Evolutionary conservation across 768 basidiomycete species (phyloP).

Genomic region (Amylocystis lapponica): DNA sequence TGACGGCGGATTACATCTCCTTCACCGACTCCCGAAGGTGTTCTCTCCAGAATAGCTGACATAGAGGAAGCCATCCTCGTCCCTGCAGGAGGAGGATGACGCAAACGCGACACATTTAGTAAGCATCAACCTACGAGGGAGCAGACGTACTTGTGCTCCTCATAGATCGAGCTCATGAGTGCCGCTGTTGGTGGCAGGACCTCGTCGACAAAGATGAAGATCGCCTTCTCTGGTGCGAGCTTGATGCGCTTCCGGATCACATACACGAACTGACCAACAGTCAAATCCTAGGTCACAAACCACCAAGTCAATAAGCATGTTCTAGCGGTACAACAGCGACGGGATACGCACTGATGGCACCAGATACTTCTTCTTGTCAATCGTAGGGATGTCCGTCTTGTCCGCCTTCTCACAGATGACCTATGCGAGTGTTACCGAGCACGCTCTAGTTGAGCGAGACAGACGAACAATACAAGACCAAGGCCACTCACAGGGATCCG

Average conservation of each 20-base stretch:
- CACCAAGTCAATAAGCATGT: slow-evolving; percentile 7
- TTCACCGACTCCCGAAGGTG: slow-evolving; percentile 61
- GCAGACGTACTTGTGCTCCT: slow-evolving; percentile 91
- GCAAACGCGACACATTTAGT: not conserved
- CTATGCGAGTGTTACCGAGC: slow-evolving; percentile 33
- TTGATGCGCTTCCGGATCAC: slow-evolving; percentile 99
- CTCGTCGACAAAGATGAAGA: slow-evolving; percentile 99
- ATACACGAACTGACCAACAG: slow-evolving; percentile 98
- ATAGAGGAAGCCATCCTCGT: slow-evolving; percentile 98
- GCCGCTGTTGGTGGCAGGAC: slow-evolving; percentile 97
- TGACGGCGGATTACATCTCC: too few species aligned
- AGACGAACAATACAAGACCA: not conserved
- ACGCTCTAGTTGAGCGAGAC: slow-evolving; percentile 1
- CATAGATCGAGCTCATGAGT: slow-evolving; percentile 97
- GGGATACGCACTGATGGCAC: slow-evolving; percentile 79
- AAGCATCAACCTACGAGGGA: not conserved
- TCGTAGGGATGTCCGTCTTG: slow-evolving; percentile 95
- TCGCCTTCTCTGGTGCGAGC: slow-evolving; percentile 98
- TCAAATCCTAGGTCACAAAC: slow-evolving; percentile 63
- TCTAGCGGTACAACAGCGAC: not conserved
- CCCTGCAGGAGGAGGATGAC: slow-evolving; percentile 44
- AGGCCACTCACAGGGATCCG: slow-evolving; percentile 81
- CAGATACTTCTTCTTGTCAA: slow-evolving; percentile 99
- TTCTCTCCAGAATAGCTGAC: slow-evolving; percentile 99
- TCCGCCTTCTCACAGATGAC: slow-evolving; percentile 99